These are phyloP conservation scores for Aspergillus sclerotioniger DNA, from an alignment of 495 filamentous ascomycete species.

Conservation along the genomic window DNA sequence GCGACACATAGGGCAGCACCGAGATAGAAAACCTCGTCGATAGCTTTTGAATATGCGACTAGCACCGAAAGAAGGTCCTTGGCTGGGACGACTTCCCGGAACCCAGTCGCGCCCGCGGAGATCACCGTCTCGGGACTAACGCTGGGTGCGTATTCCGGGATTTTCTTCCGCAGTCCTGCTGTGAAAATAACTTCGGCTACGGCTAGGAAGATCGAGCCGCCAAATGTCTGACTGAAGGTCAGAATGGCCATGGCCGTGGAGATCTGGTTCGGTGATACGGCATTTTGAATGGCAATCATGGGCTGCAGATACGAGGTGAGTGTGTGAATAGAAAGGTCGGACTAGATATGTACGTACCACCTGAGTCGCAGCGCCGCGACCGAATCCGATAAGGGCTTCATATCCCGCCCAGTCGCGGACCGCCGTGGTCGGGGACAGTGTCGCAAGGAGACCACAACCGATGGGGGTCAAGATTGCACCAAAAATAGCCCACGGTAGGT, in stretches of 20 bases:
- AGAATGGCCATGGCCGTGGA: slow-evolving; percentile 65
- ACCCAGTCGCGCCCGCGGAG: slow-evolving; percentile 62
- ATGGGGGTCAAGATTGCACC: slow-evolving; percentile 51
- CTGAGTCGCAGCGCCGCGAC: slow-evolving; percentile 10
- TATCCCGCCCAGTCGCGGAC: slow-evolving; percentile 59
- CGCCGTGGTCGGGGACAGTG: slow-evolving; percentile 46
- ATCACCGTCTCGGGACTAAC: slow-evolving; percentile 51
- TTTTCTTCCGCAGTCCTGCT: slow-evolving; percentile 59
- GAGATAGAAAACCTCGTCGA: slow-evolving; percentile 67
- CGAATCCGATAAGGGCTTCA: slow-evolving; percentile 56
- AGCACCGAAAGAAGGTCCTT: slow-evolving; percentile 55
- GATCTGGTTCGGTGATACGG: slow-evolving; percentile 59
- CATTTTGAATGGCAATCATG: slow-evolving; percentile 60
- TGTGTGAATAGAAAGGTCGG: not conserved
- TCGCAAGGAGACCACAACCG: slow-evolving; percentile 61
- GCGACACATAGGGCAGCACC: slow-evolving; percentile 52
- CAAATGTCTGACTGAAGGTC: slow-evolving; percentile 67
- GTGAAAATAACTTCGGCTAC: slow-evolving; percentile 75
- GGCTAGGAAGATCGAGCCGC: slow-evolving; percentile 69
- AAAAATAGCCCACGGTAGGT: slow-evolving; percentile 55
- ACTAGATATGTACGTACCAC: slow-evolving; percentile 12
- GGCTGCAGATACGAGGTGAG: slow-evolving; percentile 18
- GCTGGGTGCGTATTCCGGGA: slow-evolving; percentile 51
- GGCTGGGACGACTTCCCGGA: slow-evolving; percentile 47
- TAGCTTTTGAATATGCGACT: slow-evolving; percentile 66